Conservation (phyloP, 2,329 filamentous ascomycete genomes). For the Xylaria sp. region DNA sequence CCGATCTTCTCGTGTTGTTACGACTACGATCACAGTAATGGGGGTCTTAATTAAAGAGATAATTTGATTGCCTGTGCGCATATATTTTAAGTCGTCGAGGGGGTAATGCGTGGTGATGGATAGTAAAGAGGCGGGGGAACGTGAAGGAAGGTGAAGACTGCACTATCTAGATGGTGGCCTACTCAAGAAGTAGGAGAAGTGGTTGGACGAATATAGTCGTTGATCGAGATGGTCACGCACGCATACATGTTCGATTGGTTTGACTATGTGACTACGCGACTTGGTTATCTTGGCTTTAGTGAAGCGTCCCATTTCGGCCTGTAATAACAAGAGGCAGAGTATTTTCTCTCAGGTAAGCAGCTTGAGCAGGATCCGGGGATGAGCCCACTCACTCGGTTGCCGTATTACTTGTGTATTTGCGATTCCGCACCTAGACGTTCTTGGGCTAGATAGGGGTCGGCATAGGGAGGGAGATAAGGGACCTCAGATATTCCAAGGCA, state of each 20-base stretch:
- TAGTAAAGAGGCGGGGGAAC: background rate
- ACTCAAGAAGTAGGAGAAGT: background rate
- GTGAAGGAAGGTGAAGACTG: background rate
- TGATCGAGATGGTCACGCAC: background rate
- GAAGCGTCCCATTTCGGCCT: too few species aligned
- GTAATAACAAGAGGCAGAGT: too few species aligned
- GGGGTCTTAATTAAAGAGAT: constrained; percentile 11
- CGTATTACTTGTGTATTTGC: too few species aligned
- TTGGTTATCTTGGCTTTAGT: background rate
- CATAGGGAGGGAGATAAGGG: too few species aligned
- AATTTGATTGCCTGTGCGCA: constrained; percentile 5
- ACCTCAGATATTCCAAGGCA: too few species aligned
- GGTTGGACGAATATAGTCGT: background rate
- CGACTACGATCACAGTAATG: constrained; percentile 7
- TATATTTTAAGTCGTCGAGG: background rate
- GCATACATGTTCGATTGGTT: background rate
- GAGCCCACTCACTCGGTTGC: too few species aligned
- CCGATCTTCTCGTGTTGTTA: constrained; percentile 27
- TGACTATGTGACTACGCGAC: too few species aligned
- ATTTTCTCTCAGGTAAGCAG: too few species aligned
- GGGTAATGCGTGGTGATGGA: background rate
- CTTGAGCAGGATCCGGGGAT: too few species aligned
- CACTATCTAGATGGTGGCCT: background rate
- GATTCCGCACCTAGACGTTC: too few species aligned
- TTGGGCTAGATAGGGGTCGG: too few species aligned